Conservation (phyloP, 78 protist species). For the slime mould (Dictyostelium discoideum) region DNA sequence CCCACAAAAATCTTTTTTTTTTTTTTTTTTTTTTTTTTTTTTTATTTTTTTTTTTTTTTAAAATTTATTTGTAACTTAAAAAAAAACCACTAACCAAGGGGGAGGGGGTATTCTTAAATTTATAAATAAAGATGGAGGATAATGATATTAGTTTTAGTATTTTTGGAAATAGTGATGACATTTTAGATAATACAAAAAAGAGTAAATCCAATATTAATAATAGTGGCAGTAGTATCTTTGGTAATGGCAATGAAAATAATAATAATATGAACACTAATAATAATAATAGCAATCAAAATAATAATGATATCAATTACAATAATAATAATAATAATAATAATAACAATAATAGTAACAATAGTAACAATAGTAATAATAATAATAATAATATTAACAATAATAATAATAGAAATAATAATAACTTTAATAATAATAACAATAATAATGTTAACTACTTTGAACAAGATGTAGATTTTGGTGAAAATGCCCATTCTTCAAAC, state of each 20-base stretch:
- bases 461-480: too few relatives aligned
- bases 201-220: background rate
- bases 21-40: background rate
- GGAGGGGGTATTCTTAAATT: background rate
- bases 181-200: background rate
- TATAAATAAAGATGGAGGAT: background rate
- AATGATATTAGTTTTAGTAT: background rate
- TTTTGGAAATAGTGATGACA: constrained; percentile 2
- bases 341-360: background rate
- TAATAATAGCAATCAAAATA: too few relatives aligned
- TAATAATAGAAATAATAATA: background rate
- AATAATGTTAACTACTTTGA: too few relatives aligned
- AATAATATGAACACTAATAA: background rate
- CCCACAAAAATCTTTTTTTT: background rate
- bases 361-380: background rate
- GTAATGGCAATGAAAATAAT: background rate
- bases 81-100: background rate
- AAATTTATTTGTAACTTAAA: background rate
- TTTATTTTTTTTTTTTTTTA: background rate
- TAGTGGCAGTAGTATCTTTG: background rate
- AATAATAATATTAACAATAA: too few relatives aligned
- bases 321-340: background rate
- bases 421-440: too few relatives aligned
- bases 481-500: too few relatives aligned
- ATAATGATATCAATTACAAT: background rate